Evolutionary conservation across 345 rosid species (phyloP).

Genomic region (Brassica rapa): DNA sequence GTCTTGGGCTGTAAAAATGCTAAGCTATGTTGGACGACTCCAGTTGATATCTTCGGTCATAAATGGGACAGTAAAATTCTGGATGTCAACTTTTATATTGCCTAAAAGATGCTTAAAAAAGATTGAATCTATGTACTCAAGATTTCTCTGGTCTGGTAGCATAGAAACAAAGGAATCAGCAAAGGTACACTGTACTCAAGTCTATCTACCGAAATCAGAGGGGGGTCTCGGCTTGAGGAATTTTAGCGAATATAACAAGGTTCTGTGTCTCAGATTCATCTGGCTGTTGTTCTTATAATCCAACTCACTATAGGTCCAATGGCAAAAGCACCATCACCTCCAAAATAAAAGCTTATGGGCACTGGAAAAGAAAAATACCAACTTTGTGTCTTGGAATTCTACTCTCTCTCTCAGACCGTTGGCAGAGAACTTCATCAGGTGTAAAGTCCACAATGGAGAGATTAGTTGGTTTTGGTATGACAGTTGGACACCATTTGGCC

Average conservation of each 20-base stretch:
- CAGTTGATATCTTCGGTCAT: not conserved
- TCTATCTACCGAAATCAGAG: not conserved
- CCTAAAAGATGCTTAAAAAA: not conserved
- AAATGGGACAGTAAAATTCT: not conserved
- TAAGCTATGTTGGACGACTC: not conserved
- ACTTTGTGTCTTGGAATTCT: not conserved
- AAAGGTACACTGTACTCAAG: not conserved
- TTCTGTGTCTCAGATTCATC: not conserved
- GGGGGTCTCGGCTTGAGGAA: not conserved
- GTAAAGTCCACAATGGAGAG: too few species aligned
- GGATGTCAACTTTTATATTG: not conserved
- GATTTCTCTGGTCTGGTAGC: not conserved
- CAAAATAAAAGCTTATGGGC: not conserved
- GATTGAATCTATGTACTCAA: not conserved
- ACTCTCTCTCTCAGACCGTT: too few species aligned
- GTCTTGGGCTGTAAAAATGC: not conserved
- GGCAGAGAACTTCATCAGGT: too few species aligned
- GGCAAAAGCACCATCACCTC: not conserved
- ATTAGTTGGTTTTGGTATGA: too few species aligned
- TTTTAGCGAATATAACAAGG: not conserved
- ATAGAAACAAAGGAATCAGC: not conserved
- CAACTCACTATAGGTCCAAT: not conserved
- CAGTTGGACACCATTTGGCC: too few species aligned
- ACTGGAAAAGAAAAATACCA: not conserved
- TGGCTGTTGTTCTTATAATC: not conserved